These are phyloP conservation scores for Leccinum truebloodii DNA, from an alignment of 768 basidiomycete genomes.

Conservation along the genomic window DNA sequence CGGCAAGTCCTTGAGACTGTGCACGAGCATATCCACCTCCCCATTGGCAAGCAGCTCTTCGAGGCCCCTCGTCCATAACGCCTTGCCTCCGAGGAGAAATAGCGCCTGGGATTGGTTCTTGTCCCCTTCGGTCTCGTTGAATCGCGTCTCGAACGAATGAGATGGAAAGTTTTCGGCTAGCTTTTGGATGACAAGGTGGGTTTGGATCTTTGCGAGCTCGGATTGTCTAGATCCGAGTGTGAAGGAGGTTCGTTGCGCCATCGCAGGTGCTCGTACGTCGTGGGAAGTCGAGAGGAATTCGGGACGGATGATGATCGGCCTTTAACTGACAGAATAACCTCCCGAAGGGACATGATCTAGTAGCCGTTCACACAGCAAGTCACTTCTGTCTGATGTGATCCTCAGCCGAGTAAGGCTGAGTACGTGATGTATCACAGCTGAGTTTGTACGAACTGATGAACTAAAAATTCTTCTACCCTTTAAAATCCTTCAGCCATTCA, in stretches of 20 bases:
- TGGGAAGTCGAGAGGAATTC: too few species aligned
- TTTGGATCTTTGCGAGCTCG: conserved; percentile 88
- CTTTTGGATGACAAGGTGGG: conserved; percentile 70
- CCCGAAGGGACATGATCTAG: neutral
- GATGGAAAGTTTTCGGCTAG: conserved; percentile 59
- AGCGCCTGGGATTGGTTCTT: conserved; percentile 89
- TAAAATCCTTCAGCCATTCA: conserved; percentile 63
- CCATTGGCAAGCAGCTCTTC: conserved; percentile 77
- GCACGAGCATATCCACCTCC: conserved; percentile 88
- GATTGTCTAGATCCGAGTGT: conserved; percentile 85
- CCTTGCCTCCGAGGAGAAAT: conserved; percentile 88
- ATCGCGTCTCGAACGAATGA: conserved; percentile 49
- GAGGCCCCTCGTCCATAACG: conserved; percentile 95
- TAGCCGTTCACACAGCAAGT: neutral
- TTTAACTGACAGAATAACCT: neutral
- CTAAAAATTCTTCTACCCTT: conserved; percentile 13
- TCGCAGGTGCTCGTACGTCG: conserved; percentile 4
- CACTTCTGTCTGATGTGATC: too few species aligned
- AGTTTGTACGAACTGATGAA: neutral
- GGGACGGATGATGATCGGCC: neutral
- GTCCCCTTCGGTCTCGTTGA: conserved; percentile 79
- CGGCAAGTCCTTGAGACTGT: conserved; percentile 92
- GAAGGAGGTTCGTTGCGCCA: conserved; percentile 47
- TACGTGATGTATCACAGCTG: neutral
- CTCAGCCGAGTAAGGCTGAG: too few species aligned